phyloP scores from a whole-genome alignment of 495 filamentous ascomycete genomes.

The Pyrenula massariospora region DNA sequence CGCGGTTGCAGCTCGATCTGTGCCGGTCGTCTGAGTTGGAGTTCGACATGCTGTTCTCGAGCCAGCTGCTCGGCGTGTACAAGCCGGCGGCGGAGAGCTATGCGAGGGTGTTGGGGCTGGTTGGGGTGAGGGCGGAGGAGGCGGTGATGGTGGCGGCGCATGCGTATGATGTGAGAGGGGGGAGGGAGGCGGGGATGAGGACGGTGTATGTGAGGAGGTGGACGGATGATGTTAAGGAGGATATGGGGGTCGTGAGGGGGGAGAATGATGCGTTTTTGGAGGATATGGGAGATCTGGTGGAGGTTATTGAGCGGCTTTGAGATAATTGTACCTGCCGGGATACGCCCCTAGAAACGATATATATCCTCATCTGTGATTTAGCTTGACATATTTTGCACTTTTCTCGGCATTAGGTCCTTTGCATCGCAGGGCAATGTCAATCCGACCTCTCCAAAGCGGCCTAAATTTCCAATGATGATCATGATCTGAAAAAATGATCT shows the following conservation, averaged over 20 bases:
- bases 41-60: conserved; percentile 42
- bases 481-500: no score
- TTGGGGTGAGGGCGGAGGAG: conserved; percentile 30
- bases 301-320: conserved; percentile 8
- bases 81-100: conserved; percentile 35
- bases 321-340: no score
- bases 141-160: conserved; percentile 42
- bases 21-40: conserved; percentile 29
- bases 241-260: conserved; percentile 27
- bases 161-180: conserved; percentile 39
- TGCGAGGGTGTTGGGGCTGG: conserved; percentile 27
- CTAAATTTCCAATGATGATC: no score
- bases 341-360: no score
- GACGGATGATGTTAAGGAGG: conserved; percentile 41
- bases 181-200: conserved; percentile 30
- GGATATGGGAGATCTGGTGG: conserved; percentile 20
- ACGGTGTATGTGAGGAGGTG: conserved; percentile 40
- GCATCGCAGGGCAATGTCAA: no score
- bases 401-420: no score
- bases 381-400: no score
- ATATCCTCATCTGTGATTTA: no score
- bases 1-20: conserved; percentile 41
- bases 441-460: no score
- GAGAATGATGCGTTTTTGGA: conserved; percentile 38
- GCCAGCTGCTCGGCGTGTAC: conserved; percentile 33